Percentiles rank a stretch among this genome's conserved stretches.
These are phyloP conservation scores for Fomitopsis pinicola DNA, from an alignment of 1,284 basidiomycete genomes.

Conservation along the genomic window DNA sequence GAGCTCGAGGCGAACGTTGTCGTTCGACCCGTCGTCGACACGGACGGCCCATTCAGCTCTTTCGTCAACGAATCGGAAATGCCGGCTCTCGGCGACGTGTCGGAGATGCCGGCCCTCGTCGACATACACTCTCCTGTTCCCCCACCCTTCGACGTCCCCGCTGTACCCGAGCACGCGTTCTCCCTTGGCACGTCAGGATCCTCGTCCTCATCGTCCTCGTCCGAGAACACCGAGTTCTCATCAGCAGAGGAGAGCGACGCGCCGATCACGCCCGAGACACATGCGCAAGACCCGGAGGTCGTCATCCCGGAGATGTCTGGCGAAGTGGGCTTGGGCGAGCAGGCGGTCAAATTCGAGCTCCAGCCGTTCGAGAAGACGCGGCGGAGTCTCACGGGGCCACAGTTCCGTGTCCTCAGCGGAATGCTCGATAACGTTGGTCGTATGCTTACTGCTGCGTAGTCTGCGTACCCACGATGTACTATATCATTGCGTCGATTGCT, in stretches of 20 bases:
- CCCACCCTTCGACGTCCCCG: neutral
- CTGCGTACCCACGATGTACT: neutral
- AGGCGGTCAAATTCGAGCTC: neutral
- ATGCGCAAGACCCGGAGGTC: constrained; percentile 11
- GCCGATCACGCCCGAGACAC: constrained; percentile 21
- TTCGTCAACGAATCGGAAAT: neutral
- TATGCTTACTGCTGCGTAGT: neutral
- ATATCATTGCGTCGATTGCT: neutral
- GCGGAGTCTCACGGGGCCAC: neutral
- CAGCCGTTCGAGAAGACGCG: neutral
- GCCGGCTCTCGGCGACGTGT: neutral
- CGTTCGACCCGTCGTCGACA: neutral
- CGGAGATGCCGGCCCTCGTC: neutral
- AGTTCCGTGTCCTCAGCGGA: neutral
- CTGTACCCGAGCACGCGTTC: neutral
- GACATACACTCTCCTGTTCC: neutral
- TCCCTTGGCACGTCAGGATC: neutral
- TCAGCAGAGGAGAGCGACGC: constrained; percentile 4
- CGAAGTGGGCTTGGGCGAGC: neutral
- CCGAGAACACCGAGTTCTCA: neutral
- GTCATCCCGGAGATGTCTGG: constrained; percentile 9
- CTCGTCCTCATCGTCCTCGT: neutral
- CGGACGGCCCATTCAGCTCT: neutral
- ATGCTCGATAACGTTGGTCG: neutral
- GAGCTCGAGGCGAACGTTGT: neutral